Evolutionary conservation across 139 green algal species (phyloP).

Genomic region (Ettlia oleoabundans): DNA sequence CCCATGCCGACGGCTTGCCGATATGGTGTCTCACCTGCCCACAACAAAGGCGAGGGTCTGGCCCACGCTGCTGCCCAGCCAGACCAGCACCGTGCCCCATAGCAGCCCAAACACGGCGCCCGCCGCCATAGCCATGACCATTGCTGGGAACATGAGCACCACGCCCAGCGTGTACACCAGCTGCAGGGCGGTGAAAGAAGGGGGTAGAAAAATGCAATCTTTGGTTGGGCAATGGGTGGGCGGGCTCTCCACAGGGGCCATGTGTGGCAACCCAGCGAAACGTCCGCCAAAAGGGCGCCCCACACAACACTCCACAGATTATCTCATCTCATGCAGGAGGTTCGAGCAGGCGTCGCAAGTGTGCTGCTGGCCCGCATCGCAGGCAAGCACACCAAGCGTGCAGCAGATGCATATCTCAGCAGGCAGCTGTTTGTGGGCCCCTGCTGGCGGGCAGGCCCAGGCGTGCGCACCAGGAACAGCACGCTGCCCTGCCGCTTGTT

Average conservation of each 20-base stretch:
- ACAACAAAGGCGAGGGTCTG: conserved; percentile 63
- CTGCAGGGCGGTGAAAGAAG: background rate
- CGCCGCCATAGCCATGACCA: conserved; percentile 60
- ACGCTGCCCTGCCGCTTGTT: conserved; percentile 38
- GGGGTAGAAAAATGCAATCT: background rate
- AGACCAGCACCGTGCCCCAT: conserved; percentile 50
- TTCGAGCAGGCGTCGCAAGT: background rate
- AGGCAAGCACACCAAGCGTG: background rate
- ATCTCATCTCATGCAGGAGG: background rate
- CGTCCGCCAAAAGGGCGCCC: too few relatives aligned
- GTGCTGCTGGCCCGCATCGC: too few relatives aligned
- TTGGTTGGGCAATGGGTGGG: too few relatives aligned
- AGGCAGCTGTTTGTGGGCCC: background rate
- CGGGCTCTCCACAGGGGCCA: too few relatives aligned
- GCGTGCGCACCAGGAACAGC: conserved; percentile 26
- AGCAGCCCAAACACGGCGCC: conserved; percentile 62
- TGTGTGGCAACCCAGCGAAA: too few relatives aligned
- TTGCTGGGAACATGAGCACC: conserved; percentile 60
- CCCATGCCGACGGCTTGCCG: too few relatives aligned
- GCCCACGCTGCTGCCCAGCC: conserved; percentile 53
- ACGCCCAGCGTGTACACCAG: conserved; percentile 51
- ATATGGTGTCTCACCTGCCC: conserved; percentile 47
- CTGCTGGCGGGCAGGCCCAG: background rate
- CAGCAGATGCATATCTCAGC: background rate
- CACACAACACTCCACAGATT: too few relatives aligned